Evolutionary conservation across 176 grass and related monocot species (phyloP), one percentile per base, ranked within the genome.

Genomic region (Ensete ventricosum): DNA sequence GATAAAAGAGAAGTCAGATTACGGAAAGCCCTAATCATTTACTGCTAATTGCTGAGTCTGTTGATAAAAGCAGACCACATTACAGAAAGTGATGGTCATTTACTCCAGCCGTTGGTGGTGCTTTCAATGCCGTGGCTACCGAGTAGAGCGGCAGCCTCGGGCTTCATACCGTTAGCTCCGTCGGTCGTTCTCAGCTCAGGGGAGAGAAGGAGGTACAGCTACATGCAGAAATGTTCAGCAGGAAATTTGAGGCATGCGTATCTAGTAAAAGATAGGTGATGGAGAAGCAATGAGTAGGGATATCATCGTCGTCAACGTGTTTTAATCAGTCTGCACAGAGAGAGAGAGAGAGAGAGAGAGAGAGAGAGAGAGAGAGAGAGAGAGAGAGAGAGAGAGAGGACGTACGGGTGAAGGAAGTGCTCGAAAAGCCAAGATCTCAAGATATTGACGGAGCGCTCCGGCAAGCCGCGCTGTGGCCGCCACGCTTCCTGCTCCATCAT

Each of bases 401-500:
- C 71, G 11, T 94, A 99, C 91, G 96, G 96, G 81, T 95, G 96
- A 14, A 99, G 96, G 86, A 99, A 99, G 78, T 99, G 96, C 81
- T 99, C 96, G 78, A 99, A 99, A 67, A 99, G 96, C 96, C 96
- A 99, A 3, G 91, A 50, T 7, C 96, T 77, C 60, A 99, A 73
- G 79, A 91, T 79, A 84, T 50, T 86, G 82, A 99, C 96, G 50
- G 96, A 99, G 64, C 96, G 88, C 55, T 99, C 96, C 21, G 96
- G 96, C 23, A 99, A 82, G 76, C 96, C 96, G 17, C 96, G 96
- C 88, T 99, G 96, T 23, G 96, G 96, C 1, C 96, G 69, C 96
- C 96, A 95, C 0, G 91, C 96, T 72, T 99, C 96, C 84, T 99
- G 96, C 88, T 99, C 96, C 88, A 99, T 99, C 84, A 99, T 95